Conservation (phyloP, 208 protist species). For the Paratrypanosoma confusum region DNA sequence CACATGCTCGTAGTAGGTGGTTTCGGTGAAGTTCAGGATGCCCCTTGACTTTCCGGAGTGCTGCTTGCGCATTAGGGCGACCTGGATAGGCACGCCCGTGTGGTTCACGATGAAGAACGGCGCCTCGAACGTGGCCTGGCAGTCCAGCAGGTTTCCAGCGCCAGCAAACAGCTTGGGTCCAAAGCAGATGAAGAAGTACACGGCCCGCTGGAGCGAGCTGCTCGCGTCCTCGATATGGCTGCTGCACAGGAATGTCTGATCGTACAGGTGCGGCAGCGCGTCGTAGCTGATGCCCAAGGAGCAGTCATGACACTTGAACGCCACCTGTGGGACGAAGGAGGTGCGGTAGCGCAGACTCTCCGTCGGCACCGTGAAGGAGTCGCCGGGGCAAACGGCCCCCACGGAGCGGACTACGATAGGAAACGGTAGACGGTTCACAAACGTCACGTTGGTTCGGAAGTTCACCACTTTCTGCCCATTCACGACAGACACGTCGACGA, state of each 20-base stretch:
- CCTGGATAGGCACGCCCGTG: conserved; percentile 33
- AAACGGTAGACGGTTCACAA: conserved; percentile 36
- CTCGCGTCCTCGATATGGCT: conserved; percentile 4
- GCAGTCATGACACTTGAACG: conserved; percentile 6
- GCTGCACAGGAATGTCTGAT: conserved; percentile 36
- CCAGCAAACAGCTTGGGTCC: conserved; percentile 1
- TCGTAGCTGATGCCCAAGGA: conserved; percentile 53
- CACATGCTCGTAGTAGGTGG: conserved; percentile 22
- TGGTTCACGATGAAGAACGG: conserved; percentile 43
- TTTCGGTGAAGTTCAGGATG: conserved; percentile 24
- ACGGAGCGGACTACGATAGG: conserved; percentile 19
- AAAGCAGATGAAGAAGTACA: conserved; percentile 40
- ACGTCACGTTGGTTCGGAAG: conserved; percentile 32
- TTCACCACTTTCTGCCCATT: conserved; percentile 28
- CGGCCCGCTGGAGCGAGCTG: conserved; percentile 5
- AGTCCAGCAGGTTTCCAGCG: conserved; percentile 15
- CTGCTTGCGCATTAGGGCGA: conserved; percentile 26
- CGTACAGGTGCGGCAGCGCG: conserved; percentile 27
- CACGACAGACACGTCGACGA: conserved; percentile 34
- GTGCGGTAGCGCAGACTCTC: conserved; percentile 15
- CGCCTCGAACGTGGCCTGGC: conserved; percentile 25
- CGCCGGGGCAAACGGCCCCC: conserved; percentile 10
- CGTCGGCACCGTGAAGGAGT: conserved; percentile 13
- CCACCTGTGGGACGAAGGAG: conserved; percentile 16
- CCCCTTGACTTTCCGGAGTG: conserved; percentile 11